Percentiles rank a stretch among this genome's conserved stretches.
Evolutionary conservation across 2,329 filamentous ascomycete genomes (phyloP).

Genomic region (Coniochaeta pulveracea): DNA sequence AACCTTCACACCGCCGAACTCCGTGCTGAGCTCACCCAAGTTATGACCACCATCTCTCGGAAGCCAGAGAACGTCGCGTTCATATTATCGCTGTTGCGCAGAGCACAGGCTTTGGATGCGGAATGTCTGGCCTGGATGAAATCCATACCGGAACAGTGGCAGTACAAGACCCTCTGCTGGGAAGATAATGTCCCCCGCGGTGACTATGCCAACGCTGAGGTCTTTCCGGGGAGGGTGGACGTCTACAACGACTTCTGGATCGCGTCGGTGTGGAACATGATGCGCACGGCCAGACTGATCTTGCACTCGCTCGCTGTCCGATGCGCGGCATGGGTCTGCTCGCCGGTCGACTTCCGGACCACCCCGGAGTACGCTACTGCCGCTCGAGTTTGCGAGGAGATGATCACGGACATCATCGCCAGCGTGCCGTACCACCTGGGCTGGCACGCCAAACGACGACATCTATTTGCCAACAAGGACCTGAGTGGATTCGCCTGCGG

Average conservation of each 20-base stretch:
- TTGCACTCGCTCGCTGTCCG: constrained; percentile 44
- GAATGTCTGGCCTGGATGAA: constrained; percentile 40
- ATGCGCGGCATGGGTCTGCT: constrained; percentile 48
- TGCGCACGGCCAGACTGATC: constrained; percentile 40
- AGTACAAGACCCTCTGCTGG: constrained; percentile 43
- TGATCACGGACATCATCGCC: constrained; percentile 47
- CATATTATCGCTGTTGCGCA: constrained; percentile 38
- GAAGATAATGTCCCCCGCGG: constrained; percentile 39
- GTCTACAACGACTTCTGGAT: constrained; percentile 48
- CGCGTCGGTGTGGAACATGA: constrained; percentile 45
- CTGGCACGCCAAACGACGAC: constrained; percentile 37
- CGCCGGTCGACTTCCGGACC: constrained; percentile 49
- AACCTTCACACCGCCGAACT: constrained; percentile 43
- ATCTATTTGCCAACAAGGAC: constrained; percentile 26
- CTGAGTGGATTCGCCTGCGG: constrained; percentile 36
- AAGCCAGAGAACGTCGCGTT: constrained; percentile 37
- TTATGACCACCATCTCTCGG: constrained; percentile 33
- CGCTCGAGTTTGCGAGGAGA: constrained; percentile 35
- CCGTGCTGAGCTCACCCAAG: constrained; percentile 38
- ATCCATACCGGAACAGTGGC: constrained; percentile 36
- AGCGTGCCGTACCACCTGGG: constrained; percentile 51
- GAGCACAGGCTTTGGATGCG: constrained; percentile 39
- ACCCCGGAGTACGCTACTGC: constrained; percentile 50
- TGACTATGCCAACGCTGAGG: constrained; percentile 40
- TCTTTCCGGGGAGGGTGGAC: constrained; percentile 50